Evolutionary conservation across 176 grass and related monocot species (phyloP), one percentile per base, ranked within the genome.

Genomic region (Zoysia japonica): DNA sequence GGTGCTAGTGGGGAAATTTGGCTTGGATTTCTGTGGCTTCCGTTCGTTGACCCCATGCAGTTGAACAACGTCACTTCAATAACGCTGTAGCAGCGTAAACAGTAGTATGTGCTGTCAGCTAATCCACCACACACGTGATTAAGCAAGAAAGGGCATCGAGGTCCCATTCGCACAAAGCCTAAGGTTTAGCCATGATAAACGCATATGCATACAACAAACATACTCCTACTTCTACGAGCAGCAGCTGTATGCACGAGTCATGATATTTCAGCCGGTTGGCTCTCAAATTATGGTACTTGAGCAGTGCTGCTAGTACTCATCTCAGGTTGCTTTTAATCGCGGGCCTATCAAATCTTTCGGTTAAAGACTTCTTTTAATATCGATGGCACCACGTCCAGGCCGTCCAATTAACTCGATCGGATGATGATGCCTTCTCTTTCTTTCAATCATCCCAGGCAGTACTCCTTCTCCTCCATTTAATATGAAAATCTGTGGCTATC

Each of bases 1-100:
- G 69, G 54, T 71, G 69, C 28, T 44, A 49, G 74, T 86, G 70
- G 77, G 45, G 63, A 44, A 60, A 68, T 80, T 62, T 59, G 9
- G 51, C 12, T 57, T 42, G 4, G 15, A 35, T 48, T 75, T 55
- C 10, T 13, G 38, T 63, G 71, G 70, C 63, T 62, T 2, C 2
- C 5, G 14, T 38, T 10, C 45, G 46, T 75, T 81, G 70, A 62
- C 84, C 11, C 38, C 50, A 43, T 41, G 47, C 50, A 17, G 61
- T 53, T 78, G 37, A 67, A 68, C 37, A 8, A 72, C n/a, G 77
- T 36, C 79, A 78, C 79, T 66, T 42, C 50, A 5, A 16, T 5
- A 15, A 12, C 35, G 72, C 45, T 61, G 74, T 69, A 51, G 16
- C 53, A 13, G 5, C 6, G 28, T 28, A 28, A 28, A 28, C 28